A percentile compares a stretch with the other conserved stretches of the same genome.
Evolutionary conservation across 306 rosid genomes (phyloP).

Genomic region (Quercus parvula): DNA sequence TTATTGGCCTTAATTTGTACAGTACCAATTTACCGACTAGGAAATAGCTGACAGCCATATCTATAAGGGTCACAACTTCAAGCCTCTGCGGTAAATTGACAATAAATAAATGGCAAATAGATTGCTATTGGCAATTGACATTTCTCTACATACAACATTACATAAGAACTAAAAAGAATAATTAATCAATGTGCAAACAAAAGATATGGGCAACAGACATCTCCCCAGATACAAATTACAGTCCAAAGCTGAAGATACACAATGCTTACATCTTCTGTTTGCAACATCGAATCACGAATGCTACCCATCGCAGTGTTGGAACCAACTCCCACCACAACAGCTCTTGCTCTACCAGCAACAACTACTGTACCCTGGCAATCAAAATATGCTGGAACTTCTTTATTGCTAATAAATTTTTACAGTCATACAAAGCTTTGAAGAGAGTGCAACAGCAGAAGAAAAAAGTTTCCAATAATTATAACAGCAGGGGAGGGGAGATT

Average conservation of each 20-base stretch:
- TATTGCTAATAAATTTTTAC: neutral
- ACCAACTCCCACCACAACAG: constrained; percentile 91
- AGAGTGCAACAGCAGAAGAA: neutral
- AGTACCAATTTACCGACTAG: neutral
- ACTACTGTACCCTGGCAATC: constrained; percentile 84
- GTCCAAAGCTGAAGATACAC: constrained; percentile 4
- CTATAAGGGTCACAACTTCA: neutral
- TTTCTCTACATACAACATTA: neutral
- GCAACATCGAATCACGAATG: constrained; percentile 89
- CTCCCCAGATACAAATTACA: constrained; percentile 7
- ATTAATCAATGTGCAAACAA: neutral
- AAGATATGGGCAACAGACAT: constrained; percentile 9
- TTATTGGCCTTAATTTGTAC: neutral
- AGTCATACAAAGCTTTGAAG: neutral
- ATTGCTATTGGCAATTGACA: neutral
- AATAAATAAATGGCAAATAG: neutral
- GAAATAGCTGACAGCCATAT: neutral
- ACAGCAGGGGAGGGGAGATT: no score
- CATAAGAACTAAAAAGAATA: neutral
- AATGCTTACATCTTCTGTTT: constrained; percentile 85
- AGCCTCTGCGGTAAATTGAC: neutral
- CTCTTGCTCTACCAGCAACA: constrained; percentile 98
- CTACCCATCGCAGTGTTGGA: constrained; percentile 94
- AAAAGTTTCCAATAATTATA: no score
- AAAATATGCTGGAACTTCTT: constrained; percentile 21